These are phyloP conservation scores for Strobilomyces echinocephalus DNA, from an alignment of 768 basidiomycete species.

Conservation along the genomic window DNA sequence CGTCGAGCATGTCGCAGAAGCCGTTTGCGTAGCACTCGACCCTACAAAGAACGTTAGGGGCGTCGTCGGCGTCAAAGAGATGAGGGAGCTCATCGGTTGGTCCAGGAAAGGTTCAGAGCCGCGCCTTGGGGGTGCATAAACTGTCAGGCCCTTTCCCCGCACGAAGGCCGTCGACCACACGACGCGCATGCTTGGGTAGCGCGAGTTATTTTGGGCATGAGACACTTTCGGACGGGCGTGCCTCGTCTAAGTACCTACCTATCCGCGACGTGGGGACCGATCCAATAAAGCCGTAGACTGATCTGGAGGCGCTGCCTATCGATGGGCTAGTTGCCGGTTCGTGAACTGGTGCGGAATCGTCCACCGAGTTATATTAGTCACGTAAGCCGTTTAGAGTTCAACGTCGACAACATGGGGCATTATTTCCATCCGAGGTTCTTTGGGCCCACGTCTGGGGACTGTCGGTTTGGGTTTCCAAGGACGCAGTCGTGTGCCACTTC, in stretches of 20 bases:
- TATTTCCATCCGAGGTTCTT: conserved; percentile 9
- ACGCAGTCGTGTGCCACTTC: not conserved
- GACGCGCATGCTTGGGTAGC: conserved; percentile 7
- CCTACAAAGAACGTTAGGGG: conserved; percentile 49
- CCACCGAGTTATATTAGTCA: not conserved
- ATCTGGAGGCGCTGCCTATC: conserved; percentile 4
- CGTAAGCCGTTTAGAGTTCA: conserved; percentile 7
- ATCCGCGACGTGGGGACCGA: conserved; percentile 20
- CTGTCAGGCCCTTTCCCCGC: conserved; percentile 2
- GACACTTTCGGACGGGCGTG: conserved; percentile 12
- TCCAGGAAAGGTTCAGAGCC: conserved; percentile 28
- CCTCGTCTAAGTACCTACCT: conserved; percentile 7
- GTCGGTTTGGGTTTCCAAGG: conserved; percentile 1
- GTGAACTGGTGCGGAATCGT: conserved; percentile 8
- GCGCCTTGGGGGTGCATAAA: conserved; percentile 16
- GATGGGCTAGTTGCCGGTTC: conserved; percentile 3
- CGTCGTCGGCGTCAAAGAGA: conserved; percentile 62
- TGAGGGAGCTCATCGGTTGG: conserved; percentile 78
- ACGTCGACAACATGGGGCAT: conserved; percentile 4
- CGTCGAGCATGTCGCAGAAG: conserved; percentile 91
- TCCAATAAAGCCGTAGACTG: conserved; percentile 8
- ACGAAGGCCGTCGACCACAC: conserved; percentile 4
- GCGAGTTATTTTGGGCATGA: conserved; percentile 15
- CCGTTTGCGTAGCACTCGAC: conserved; percentile 64
- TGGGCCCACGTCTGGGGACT: conserved; percentile 1